phyloP scores from a whole-genome alignment of 2,329 filamentous ascomycete genomes.

The Tothia fuscella region DNA sequence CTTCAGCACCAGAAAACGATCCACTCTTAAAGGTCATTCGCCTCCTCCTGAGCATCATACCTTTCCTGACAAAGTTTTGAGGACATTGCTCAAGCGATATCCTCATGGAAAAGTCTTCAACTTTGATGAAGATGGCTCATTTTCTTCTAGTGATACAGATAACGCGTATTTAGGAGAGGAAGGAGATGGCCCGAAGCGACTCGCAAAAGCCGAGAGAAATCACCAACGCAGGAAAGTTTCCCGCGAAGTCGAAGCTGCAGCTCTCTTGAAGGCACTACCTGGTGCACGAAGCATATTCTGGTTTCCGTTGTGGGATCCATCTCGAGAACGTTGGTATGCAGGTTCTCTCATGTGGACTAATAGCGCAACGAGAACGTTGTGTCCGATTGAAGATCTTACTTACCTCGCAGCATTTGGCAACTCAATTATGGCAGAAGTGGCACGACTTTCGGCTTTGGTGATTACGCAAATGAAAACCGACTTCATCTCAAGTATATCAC shows the following conservation, averaged over 20 bases:
- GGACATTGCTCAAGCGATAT: slow-evolving; percentile 15
- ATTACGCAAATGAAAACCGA: slow-evolving; percentile 27
- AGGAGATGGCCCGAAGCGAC: neutral
- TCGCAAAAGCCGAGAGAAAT: neutral
- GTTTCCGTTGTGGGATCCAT: slow-evolving; percentile 2
- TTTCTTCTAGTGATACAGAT: slow-evolving; percentile 12
- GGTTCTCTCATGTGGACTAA: slow-evolving; percentile 19
- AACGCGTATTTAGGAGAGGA: neutral
- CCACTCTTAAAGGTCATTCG: slow-evolving; percentile 5
- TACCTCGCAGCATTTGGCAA: slow-evolving; percentile 42
- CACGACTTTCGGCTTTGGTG: slow-evolving; percentile 38
- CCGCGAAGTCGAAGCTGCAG: slow-evolving; percentile 3
- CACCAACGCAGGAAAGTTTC: neutral
- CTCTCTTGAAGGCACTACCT: slow-evolving; percentile 1
- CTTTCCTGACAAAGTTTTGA: slow-evolving; percentile 11
- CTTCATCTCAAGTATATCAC: slow-evolving; percentile 30
- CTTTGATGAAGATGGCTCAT: slow-evolving; percentile 14
- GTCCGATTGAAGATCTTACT: slow-evolving; percentile 36
- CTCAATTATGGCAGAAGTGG: slow-evolving; percentile 46
- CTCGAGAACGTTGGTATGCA: slow-evolving; percentile 3
- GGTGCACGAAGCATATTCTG: slow-evolving; percentile 5
- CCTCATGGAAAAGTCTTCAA: slow-evolving; percentile 18
- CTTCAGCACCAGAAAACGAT: slow-evolving; percentile 11
- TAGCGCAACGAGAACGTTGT: slow-evolving; percentile 32
- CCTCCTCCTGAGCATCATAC: slow-evolving; percentile 2